A percentile compares a stretch with the other conserved stretches of the same genome.
phyloP scores from a whole-genome alignment of 495 filamentous ascomycete genomes.

The Letharia lupina region DNA sequence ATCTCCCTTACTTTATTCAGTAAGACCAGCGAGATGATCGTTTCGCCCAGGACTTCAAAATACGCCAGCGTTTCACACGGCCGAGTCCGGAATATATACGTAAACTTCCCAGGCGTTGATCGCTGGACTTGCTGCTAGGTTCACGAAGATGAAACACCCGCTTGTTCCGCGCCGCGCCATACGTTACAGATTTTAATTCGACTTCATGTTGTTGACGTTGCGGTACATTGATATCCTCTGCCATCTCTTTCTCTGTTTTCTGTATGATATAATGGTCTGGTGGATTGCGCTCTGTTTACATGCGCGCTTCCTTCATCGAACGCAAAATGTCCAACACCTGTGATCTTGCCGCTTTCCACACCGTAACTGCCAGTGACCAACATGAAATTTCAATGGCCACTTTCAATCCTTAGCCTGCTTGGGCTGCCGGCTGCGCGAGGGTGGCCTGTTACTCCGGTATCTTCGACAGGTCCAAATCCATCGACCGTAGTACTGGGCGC shows the following conservation, averaged over 20 bases:
- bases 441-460: background rate
- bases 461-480: background rate
- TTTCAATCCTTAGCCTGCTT: background rate
- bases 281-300: background rate
- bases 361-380: background rate
- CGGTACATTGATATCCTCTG: background rate
- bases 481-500: background rate
- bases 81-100: background rate
- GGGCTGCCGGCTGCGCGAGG: background rate
- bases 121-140: background rate
- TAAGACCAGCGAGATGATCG: background rate
- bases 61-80: background rate
- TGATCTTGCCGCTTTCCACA: background rate
- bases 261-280: background rate
- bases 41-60: background rate
- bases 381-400: background rate
- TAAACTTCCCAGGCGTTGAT: background rate
- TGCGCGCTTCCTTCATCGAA: background rate
- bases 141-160: background rate
- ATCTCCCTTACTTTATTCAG: background rate
- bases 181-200: background rate
- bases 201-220: background rate
- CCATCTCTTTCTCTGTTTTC: background rate
- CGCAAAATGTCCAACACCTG: background rate
- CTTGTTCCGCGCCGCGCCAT: background rate